Evolutionary conservation across 2,329 filamentous ascomycete species (phyloP).

Genomic region (Penicillium sp.): DNA sequence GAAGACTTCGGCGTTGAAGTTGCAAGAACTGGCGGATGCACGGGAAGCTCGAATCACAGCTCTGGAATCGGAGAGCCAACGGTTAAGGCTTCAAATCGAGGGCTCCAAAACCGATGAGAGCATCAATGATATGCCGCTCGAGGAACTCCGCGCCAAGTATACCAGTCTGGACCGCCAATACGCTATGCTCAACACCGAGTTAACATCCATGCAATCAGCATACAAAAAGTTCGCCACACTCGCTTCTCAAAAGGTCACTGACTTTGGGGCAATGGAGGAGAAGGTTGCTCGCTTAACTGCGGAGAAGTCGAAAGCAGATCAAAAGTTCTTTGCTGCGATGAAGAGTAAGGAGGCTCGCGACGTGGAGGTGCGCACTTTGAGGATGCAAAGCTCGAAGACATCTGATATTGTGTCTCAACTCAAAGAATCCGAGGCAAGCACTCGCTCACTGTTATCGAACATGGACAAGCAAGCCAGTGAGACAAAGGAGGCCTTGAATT

Average conservation of each 20-base stretch:
- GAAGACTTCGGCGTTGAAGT: constrained; percentile 66
- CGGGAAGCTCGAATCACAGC: constrained; percentile 79
- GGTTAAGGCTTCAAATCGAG: constrained; percentile 62
- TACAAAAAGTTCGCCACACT: constrained; percentile 86
- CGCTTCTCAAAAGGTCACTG: constrained; percentile 82
- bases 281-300: constrained; percentile 72
- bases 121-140: constrained; percentile 62
- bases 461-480: constrained; percentile 90
- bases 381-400: constrained; percentile 82
- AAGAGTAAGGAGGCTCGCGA: constrained; percentile 88
- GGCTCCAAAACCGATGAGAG: constrained; percentile 48
- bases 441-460: constrained; percentile 74
- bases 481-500: constrained; percentile 74
- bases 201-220: constrained; percentile 85
- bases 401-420: constrained; percentile 91
- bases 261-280: constrained; percentile 75
- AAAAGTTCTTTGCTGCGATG: constrained; percentile 96
- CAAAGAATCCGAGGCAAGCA: constrained; percentile 84
- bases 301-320: constrained; percentile 94
- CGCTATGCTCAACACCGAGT: constrained; percentile 79
- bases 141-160: constrained; percentile 74
- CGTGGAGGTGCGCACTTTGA: constrained; percentile 74
- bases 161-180: constrained; percentile 77
- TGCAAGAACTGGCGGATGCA: constrained; percentile 77
- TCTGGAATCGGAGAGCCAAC: constrained; percentile 78